Evolutionary conservation across 768 basidiomycete genomes (phyloP), one percentile per base, ranked within the genome.

Genomic region (Aureoboletus auriporus): DNA sequence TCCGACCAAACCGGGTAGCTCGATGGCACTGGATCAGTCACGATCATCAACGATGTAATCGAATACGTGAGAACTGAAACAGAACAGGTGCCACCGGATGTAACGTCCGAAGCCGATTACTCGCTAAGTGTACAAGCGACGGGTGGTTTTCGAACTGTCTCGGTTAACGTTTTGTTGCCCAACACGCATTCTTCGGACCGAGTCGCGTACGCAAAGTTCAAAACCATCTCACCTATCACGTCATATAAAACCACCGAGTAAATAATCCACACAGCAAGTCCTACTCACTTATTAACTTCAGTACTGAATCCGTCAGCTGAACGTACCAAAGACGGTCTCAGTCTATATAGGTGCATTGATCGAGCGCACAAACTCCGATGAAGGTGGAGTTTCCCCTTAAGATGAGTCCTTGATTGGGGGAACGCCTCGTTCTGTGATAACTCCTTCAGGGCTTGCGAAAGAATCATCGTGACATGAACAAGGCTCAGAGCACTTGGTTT

Each of bases 171-270:
- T 23, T 23, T 23, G 20, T 23, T 23, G 20, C 20, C 44, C 31
- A 13, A 33, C 36, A 51, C 34, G 41, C 51, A 37, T 43, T 43
- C 47, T 39, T 49, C 60, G 55, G 60, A 39, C 55, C 51, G 45
- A 53, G 49, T 36, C 46, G 33, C 44, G 16, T 44, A 37, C 51
- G 37, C 59, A 65, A 55, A 57, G 64, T 64, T 61, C 49, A 63
- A 52, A 49, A 50, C 50, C 45, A 46, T 61, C 31, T 37, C 34
- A 33, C 36, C n/a, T 48, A 64, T 63, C 55, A 64, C 64, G 61
- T 66, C 61, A 64, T 65, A 54, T 52, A 56, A 54, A 50, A 12
- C 55, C 46, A 47, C 56, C 42, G 44, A 44, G 46, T 39, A 49
- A 44, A 23, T 23, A 48, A 47, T 14, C 6, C 40, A 37, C 52